phyloP scores from a whole-genome alignment of 2,329 filamentous ascomycete genomes.

The Fusarium musae region DNA sequence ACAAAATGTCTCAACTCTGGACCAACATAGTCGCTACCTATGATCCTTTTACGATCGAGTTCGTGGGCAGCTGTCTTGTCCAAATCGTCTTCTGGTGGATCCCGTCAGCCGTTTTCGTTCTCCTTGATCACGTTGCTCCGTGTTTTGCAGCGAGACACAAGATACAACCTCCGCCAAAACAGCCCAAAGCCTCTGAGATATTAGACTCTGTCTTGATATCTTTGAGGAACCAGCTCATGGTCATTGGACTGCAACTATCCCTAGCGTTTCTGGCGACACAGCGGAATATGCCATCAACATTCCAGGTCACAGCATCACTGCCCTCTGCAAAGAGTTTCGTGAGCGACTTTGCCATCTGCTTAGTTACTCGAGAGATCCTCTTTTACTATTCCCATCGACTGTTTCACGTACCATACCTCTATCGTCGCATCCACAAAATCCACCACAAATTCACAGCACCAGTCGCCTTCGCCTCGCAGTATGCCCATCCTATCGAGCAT shows the following conservation, averaged over 20 bases:
- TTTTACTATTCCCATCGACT: conserved; percentile 68
- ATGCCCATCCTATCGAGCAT: conserved; percentile 67
- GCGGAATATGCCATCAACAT: conserved; percentile 43
- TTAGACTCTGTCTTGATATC: conserved; percentile 56
- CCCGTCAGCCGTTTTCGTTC: conserved; percentile 55
- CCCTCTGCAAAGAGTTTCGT: conserved; percentile 52
- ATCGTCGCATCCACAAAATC: conserved; percentile 63
- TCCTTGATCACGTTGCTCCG: conserved; percentile 57
- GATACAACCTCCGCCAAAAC: conserved; percentile 62
- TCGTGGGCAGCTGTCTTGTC: conserved; percentile 53
- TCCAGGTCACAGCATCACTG: conserved; percentile 52
- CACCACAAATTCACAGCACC: conserved; percentile 68
- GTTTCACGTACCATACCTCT: conserved; percentile 61
- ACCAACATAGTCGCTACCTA: background rate
- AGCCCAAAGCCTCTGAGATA: conserved; percentile 59
- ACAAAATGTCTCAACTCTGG: conserved; percentile 13
- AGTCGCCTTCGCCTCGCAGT: conserved; percentile 65
- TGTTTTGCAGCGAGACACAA: conserved; percentile 63
- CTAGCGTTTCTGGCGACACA: conserved; percentile 30
- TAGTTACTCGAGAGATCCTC: conserved; percentile 58
- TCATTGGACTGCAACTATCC: conserved; percentile 47
- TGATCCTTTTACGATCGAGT: conserved; percentile 47
- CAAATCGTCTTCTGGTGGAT: conserved; percentile 60
- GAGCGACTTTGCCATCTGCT: conserved; percentile 55
- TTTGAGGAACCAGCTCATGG: conserved; percentile 59